These are phyloP conservation scores for Kwoniella botswanensis DNA, from an alignment of 768 basidiomycete species.

Conservation along the genomic window DNA sequence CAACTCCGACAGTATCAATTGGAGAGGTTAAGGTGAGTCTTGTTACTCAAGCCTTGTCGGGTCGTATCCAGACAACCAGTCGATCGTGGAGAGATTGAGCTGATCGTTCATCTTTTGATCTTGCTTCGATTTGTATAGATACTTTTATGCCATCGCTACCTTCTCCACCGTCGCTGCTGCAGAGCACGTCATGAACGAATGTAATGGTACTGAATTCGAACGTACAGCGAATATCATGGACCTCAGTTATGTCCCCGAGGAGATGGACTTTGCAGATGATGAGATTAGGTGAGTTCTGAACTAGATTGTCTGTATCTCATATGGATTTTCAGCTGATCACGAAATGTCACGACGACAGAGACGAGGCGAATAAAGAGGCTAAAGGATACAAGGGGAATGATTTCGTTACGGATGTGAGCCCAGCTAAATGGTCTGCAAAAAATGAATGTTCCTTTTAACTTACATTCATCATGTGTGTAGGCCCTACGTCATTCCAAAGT, in stretches of 20 bases:
- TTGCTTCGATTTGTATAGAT: constrained; percentile 63
- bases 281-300: constrained; percentile 64
- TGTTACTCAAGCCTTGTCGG: neutral
- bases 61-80: too few relatives aligned
- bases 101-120: constrained; percentile 54
- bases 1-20: constrained; percentile 89
- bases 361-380: constrained; percentile 76
- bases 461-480: constrained; percentile 59
- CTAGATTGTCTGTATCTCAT: neutral
- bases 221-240: constrained; percentile 96
- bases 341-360: constrained; percentile 62
- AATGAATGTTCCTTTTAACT: neutral
- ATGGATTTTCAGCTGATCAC: neutral
- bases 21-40: constrained; percentile 79
- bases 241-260: constrained; percentile 88
- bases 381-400: constrained; percentile 75
- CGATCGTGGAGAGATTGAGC: constrained; percentile 76
- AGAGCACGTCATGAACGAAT: constrained; percentile 76
- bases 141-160: constrained; percentile 92
- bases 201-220: constrained; percentile 94
- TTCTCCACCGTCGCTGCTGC: constrained; percentile 81
- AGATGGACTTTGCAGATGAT: constrained; percentile 81
- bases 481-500: constrained; percentile 97
- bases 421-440: neutral
- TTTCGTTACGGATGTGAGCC: constrained; percentile 86